Evolutionary conservation across 2,329 filamentous ascomycete species (phyloP), one percentile per base, ranked within the genome.

Genomic region (Pseudogymnoascus sp.): DNA sequence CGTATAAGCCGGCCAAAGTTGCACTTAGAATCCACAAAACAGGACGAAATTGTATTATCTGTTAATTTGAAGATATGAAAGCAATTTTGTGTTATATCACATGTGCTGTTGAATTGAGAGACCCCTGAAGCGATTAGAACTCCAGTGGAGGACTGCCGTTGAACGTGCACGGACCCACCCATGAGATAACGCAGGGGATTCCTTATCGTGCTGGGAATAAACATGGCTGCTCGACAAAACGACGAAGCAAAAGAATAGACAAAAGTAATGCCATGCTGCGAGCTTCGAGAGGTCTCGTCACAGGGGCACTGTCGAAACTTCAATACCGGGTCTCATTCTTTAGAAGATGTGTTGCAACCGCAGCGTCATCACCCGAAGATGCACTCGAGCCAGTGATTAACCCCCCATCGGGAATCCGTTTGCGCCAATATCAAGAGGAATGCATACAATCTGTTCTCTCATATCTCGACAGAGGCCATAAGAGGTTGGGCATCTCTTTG

Each of bases 361-460:
- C 22, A 25, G 32, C 18, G 32, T 58, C 57, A 16, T 25, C 20
- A 9, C 34, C 57, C 14, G 34, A 12, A 16, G 57, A 58, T n/a
- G 57, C 37, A 16, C 20, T 58, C 12, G 57, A 58, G 25, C 34
- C 32, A 58, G 57, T 58, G 18, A 37, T 58, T 6, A 58, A 58
- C 30, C 38, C 20, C 35, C 38, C 62, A 18, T 38, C 67, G 30
- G 65, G 66, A 20, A 67, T 93, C 60, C 80, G 80, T 61, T 83
- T 96, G 41, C 88, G 91, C 66, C 79, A 88, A 67, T 97, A 96
- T 70, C 92, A 97, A 72, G 87, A 94, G 77, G 91, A 96, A 79
- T 95, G 90, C 70, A 95, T 97, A 63, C 84, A 89, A 69, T 86
- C 91, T 0, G 89, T 96, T 2, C 75, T 96, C 1, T 74, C 79